phyloP scores from a whole-genome alignment of 768 basidiomycete genomes.

The Sistotremastrum niveocremeum region DNA sequence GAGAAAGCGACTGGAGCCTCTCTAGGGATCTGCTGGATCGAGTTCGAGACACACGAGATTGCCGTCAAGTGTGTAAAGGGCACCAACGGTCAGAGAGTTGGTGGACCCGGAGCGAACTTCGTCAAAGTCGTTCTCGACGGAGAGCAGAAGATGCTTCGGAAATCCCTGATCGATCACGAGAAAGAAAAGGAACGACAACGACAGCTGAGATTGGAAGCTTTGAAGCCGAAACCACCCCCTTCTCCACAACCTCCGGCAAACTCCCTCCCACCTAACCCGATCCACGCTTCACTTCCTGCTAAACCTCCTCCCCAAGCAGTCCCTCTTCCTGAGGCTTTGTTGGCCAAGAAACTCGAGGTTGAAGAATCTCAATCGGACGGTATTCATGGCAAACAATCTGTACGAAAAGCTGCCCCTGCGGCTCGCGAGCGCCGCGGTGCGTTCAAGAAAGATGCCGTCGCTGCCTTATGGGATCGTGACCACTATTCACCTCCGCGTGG shows the following conservation, averaged over 20 bases:
- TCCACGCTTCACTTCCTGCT: background rate
- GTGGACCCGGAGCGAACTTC: constrained; percentile 25
- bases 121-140: constrained; percentile 63
- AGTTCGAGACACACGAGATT: constrained; percentile 49
- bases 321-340: background rate
- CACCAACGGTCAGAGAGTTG: constrained; percentile 47
- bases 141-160: constrained; percentile 48
- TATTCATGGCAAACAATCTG: background rate
- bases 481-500: background rate
- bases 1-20: constrained; percentile 70
- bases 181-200: constrained; percentile 34
- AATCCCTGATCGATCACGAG: constrained; percentile 48
- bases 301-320: constrained; percentile 4
- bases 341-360: background rate
- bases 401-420: constrained; percentile 6
- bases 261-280: background rate
- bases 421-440: background rate
- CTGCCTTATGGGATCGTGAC: background rate
- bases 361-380: background rate
- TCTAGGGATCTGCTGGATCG: constrained; percentile 70
- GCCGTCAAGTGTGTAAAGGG: constrained; percentile 52
- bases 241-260: background rate
- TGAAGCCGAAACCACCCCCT: background rate
- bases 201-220: constrained; percentile 15
- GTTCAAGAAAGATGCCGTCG: background rate